Conservation (phyloP, 1,284 basidiomycete genomes). For the Phaffia rhodozyma region DNA sequence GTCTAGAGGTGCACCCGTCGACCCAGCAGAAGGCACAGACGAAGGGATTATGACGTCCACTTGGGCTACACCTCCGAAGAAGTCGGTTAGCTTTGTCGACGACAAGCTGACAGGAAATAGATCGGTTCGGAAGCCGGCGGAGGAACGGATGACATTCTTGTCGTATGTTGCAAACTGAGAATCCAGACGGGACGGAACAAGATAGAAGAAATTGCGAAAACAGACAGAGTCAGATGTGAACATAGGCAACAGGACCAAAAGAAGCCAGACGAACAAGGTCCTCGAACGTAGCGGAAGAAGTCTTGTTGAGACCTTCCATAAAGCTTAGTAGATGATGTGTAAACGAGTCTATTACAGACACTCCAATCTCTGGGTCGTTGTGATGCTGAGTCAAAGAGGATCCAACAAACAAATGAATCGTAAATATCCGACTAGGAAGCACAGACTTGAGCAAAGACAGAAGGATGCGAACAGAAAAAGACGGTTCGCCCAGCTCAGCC, state of each 20-base stretch:
- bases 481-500: constrained; percentile 75
- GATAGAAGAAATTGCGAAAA: neutral
- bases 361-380: constrained; percentile 84
- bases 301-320: constrained; percentile 87
- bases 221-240: neutral
- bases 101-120: constrained; percentile 53
- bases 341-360: constrained; percentile 88
- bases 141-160: constrained; percentile 60
- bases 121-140: constrained; percentile 74
- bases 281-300: constrained; percentile 62
- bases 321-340: constrained; percentile 85
- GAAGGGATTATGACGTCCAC: constrained; percentile 44
- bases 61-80: constrained; percentile 83
- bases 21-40: no score
- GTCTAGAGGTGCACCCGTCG: no score
- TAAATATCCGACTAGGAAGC: neutral
- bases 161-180: constrained; percentile 69
- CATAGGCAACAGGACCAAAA: neutral
- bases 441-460: neutral
- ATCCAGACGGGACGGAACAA: neutral
- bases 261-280: constrained; percentile 54
- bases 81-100: constrained; percentile 77
- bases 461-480: constrained; percentile 61
- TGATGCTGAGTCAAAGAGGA: constrained; percentile 51
- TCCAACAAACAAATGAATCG: neutral